Percentiles rank a stretch among this genome's conserved stretches.
These are phyloP conservation scores for Cyclanthera cordifolia DNA, from an alignment of 306 rosid species.

Conservation along the genomic window DNA sequence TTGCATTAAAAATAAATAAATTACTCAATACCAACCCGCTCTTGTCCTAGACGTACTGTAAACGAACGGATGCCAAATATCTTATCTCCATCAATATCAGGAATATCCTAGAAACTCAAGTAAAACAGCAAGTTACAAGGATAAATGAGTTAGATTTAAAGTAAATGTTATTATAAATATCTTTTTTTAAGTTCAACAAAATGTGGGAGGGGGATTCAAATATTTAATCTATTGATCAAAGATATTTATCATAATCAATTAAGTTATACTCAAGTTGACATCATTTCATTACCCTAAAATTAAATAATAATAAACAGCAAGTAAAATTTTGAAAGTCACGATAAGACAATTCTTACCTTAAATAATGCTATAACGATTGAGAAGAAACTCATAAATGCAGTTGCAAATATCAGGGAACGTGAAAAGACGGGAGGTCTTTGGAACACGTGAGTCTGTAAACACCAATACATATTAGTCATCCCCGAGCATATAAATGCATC, in stretches of 20 bases:
- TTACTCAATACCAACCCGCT: conserved; percentile 37
- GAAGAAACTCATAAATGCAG: conserved; percentile 96
- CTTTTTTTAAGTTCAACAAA: neutral
- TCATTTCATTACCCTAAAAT: neutral
- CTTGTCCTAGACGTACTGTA: conserved; percentile 82
- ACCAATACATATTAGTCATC: conserved; percentile 21
- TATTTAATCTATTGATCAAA: no score
- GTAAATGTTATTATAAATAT: neutral
- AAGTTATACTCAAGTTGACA: neutral
- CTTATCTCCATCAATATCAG: conserved; percentile 91
- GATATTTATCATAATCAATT: neutral
- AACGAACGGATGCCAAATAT: conserved; percentile 70
- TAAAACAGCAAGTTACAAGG: neutral
- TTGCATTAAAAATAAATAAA: conserved; percentile 13
- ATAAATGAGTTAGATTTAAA: conserved; percentile 9
- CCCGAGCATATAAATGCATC: conserved; percentile 7
- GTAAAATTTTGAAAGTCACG: neutral
- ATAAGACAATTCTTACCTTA: conserved; percentile 45
- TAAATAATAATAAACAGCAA: neutral
- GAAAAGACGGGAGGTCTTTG: conserved; percentile 69
- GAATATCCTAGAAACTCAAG: conserved; percentile 56
- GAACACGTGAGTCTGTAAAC: conserved; percentile 65
- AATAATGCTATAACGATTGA: conserved; percentile 90
- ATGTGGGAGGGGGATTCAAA: neutral
- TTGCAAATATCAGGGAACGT: conserved; percentile 70